Conservation (phyloP, 192 early-diverging fungal genomes). For the Rhizophagus sp. region DNA sequence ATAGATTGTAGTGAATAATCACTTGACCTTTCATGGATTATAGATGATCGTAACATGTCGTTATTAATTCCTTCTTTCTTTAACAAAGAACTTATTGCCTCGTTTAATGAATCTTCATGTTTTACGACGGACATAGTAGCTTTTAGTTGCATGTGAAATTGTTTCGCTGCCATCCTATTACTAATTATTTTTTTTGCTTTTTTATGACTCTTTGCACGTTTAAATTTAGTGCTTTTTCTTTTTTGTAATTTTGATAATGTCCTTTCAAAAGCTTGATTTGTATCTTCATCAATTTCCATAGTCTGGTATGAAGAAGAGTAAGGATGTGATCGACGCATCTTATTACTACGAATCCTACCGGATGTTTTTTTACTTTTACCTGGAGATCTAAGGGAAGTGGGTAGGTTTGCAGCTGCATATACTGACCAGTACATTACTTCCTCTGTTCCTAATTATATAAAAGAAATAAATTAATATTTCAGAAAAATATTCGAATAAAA, state of each 20-base stretch:
- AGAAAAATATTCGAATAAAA: neutral
- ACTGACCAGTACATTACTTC: slow-evolving; percentile 18
- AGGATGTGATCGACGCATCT: neutral
- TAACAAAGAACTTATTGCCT: neutral
- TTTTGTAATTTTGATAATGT: neutral
- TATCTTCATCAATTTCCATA: neutral
- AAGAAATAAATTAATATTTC: neutral
- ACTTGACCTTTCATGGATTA: neutral
- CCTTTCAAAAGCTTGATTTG: neutral
- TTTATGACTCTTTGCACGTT: neutral
- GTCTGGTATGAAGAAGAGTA: neutral
- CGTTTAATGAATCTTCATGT: too few species aligned
- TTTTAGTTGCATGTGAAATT: neutral
- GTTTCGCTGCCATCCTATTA: neutral
- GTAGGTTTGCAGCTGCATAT: neutral
- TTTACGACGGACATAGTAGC: neutral
- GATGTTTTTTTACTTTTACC: neutral
- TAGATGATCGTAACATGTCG: neutral
- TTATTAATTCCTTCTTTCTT: neutral
- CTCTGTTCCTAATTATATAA: neutral
- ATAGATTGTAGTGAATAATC: neutral
- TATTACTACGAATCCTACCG: neutral
- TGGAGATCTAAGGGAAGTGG: neutral
- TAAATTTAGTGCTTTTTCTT: neutral
- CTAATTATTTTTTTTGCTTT: too few species aligned